Base-by-base conservation (phyloP, 805 yeast species). In the Brettanomyces bruxellensis region DNA sequence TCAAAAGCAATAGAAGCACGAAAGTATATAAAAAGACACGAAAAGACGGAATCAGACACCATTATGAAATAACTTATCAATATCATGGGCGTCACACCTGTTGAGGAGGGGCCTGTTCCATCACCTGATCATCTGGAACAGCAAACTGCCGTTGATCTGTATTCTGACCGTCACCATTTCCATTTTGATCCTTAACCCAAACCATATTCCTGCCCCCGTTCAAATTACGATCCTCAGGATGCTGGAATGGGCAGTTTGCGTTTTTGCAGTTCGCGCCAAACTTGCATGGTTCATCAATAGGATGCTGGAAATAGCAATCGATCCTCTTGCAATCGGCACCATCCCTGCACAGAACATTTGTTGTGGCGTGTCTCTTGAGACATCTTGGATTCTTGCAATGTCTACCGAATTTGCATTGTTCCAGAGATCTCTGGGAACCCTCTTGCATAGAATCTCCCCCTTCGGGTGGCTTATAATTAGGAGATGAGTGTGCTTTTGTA, bases 231-330 rank as follows among this genome's bases (percentile, higher is more conserved):
- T 87, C 93, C 48, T 78, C 83, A 12, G 96, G 95, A 65, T 89
- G 97, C 56, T 73, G 74, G 66, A 71, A 89, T 52, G 79, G 62
- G 71, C 97, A 89, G 46, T 72, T 70, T 44, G 71, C 70, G 62
- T 86, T 87, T 55, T 73, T 77, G 67, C 97, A 89, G 51, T 78
- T 77, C 48, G 71, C 71, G 12, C 88, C 95, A 64, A 81, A 89
- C 55, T 83, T 85, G 68, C 97, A 89, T 45, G 75, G 81, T 58
- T 83, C 90, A 51, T 72, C 72, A 37, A 86, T 68, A 38, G 95
- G 95, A 64, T 89, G 97, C 22, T 84, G 73, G 64, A 87, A 89
- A 43, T 75, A 71, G 67, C 97, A 89, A 62, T 89, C 93, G 43
- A 78, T 69, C 64, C 95, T 78, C 18, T 78, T 73, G 69, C 97